Base-by-base conservation (phyloP, 345 rosid genomes). In the Salix brachista region DNA sequence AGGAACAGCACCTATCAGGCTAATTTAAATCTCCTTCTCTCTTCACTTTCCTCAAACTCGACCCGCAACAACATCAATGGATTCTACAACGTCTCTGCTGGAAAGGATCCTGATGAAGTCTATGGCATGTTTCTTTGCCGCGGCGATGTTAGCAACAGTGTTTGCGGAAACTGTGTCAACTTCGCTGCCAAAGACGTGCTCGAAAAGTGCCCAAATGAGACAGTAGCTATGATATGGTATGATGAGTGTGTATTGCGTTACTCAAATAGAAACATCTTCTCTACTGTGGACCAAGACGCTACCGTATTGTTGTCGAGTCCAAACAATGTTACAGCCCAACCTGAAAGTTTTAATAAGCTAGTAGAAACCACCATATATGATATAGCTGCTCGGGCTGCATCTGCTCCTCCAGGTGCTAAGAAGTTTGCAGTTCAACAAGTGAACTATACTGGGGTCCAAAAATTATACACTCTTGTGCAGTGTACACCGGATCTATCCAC, bases 401-500 rank as follows among this genome's bases (percentile, higher is more conserved):
- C 13, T 34, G 80, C 79, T 6, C 46, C 62, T 36, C 16, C 83
- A 2, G 82, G 81, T 28, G 74, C 78, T 1, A 82, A 48, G 18
- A 87, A 80, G 73, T 89, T 84, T 32, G 91, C 87, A 0, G 79
- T 78, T 1, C 61, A 36, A 62, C 74, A 76, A 19, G 77, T 21
- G 5, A 28, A 77, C 23, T 70, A 76, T 41, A 65, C 79, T 13
- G 78, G 30, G 62, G 81, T 67, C 17, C 70, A 79, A 44, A 69
- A 42, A 1, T 50, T 91, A 19, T 91, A 80, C 75, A 66, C 72
- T 17, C 88, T 91, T 0, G 84, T 54, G 1, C 88, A 91, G 85
- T 91, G 96, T 77, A 88, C 85, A 2, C 90, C 83, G 5, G 91
- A 89, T 77, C 44, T 89, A 50, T 80, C 86, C 4, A 6, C 56